Conservation (phyloP, 176 grass and related monocot species). For the Bromus sterilis region DNA sequence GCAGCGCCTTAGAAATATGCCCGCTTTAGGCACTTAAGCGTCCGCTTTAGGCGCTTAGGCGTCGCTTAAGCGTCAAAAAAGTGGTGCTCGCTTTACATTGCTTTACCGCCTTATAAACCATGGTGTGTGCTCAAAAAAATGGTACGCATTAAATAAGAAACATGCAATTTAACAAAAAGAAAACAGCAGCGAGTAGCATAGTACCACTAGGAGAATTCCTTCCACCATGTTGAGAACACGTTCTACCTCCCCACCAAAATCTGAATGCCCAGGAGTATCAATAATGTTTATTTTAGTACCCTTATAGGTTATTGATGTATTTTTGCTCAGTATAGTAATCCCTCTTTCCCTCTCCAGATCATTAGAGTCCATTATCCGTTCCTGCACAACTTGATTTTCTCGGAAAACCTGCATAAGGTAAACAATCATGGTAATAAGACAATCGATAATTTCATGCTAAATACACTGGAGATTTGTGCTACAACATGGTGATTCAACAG, state of each 20-base stretch:
- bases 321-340: conserved; percentile 99
- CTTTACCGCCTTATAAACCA: too few species aligned
- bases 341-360: conserved; percentile 96
- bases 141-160: not conserved
- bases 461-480: conserved; percentile 4
- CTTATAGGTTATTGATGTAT: conserved; percentile 97
- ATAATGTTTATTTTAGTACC: conserved; percentile 98
- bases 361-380: conserved; percentile 99
- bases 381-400: conserved; percentile 91
- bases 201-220: conserved; percentile 97
- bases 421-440: conserved; percentile 25
- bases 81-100: too few species aligned
- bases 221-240: conserved; percentile 99
- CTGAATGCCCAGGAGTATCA: conserved; percentile 96
- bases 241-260: conserved; percentile 97
- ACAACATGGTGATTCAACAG: not conserved
- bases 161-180: not conserved
- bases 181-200: conserved; percentile 61
- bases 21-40: too few species aligned
- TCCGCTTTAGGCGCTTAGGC: too few species aligned
- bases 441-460: not conserved
- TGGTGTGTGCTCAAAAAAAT: not conserved
- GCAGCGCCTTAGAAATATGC: too few species aligned
- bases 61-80: too few species aligned
- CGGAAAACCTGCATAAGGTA: conserved; percentile 73